Evolutionary conservation across 352 stramenopile genomes (phyloP).

Genomic region (Globisporangium viniferum): DNA sequence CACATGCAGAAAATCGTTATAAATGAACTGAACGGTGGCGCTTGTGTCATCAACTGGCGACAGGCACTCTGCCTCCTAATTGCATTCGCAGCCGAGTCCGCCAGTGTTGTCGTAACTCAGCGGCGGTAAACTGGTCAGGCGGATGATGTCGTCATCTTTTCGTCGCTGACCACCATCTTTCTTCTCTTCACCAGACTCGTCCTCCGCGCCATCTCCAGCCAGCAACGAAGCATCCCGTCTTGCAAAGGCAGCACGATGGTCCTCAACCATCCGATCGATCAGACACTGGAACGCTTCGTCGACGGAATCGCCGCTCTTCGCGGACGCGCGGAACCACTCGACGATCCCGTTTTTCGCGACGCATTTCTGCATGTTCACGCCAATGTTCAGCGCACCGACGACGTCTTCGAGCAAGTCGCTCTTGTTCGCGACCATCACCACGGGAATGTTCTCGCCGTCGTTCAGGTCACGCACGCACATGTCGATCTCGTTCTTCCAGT

Average conservation of each 20-base stretch:
- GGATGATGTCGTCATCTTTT: constrained; percentile 38
- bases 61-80: constrained; percentile 6
- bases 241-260: constrained; percentile 27
- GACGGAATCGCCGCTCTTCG: constrained; percentile 67
- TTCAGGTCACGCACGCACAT: constrained; percentile 53
- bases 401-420: constrained; percentile 75
- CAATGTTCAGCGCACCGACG: constrained; percentile 61
- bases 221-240: constrained; percentile 10
- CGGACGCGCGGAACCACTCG: constrained; percentile 75
- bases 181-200: not conserved
- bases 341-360: constrained; percentile 66
- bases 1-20: constrained; percentile 5
- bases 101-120: constrained; percentile 15
- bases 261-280: constrained; percentile 55
- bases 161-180: not conserved
- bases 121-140: constrained; percentile 29
- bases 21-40: not conserved
- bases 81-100: constrained; percentile 46
- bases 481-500: constrained; percentile 83
- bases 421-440: constrained; percentile 87
- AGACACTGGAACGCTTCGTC: constrained; percentile 61
- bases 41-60: not conserved
- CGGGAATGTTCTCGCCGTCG: constrained; percentile 44
- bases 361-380: constrained; percentile 85
- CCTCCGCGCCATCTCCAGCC: not conserved